phyloP scores from a whole-genome alignment of 2,329 filamentous ascomycete species.

The Cytospora schulzeri region DNA sequence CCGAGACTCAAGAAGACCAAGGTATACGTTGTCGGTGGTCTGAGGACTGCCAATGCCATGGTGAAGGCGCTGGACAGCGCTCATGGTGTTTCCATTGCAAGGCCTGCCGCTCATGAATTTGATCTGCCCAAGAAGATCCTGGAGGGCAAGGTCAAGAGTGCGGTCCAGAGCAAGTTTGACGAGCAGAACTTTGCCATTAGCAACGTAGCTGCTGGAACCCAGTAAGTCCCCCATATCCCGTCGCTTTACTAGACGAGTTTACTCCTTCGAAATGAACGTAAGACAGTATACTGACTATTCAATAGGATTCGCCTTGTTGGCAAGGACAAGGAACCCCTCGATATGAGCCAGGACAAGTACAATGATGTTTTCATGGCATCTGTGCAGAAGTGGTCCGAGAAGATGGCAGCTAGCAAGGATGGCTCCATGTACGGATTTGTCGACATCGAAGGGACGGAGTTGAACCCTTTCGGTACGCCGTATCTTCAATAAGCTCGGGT shows the following conservation, averaged over 20 bases:
- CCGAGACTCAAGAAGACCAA: constrained; percentile 50
- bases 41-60: constrained; percentile 57
- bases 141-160: constrained; percentile 48
- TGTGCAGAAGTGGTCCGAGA: constrained; percentile 35
- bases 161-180: constrained; percentile 48
- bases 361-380: constrained; percentile 35
- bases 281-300: not conserved
- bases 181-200: constrained; percentile 48
- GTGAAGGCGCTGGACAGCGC: constrained; percentile 53
- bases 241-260: too few species aligned
- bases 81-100: constrained; percentile 58
- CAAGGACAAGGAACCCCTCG: constrained; percentile 34
- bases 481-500: constrained; percentile 23
- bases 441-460: constrained; percentile 36
- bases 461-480: constrained; percentile 39
- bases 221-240: too few species aligned
- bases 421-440: constrained; percentile 37
- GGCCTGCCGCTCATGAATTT: constrained; percentile 54
- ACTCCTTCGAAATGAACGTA: too few species aligned
- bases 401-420: constrained; percentile 38
- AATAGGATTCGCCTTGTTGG: constrained; percentile 24
- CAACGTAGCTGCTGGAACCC: constrained; percentile 24
- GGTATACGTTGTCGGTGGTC: constrained; percentile 56
- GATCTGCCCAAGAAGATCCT: constrained; percentile 48
- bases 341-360: constrained; percentile 38